phyloP scores from a whole-genome alignment of 768 basidiomycete genomes.

The Mycena belliarum region DNA sequence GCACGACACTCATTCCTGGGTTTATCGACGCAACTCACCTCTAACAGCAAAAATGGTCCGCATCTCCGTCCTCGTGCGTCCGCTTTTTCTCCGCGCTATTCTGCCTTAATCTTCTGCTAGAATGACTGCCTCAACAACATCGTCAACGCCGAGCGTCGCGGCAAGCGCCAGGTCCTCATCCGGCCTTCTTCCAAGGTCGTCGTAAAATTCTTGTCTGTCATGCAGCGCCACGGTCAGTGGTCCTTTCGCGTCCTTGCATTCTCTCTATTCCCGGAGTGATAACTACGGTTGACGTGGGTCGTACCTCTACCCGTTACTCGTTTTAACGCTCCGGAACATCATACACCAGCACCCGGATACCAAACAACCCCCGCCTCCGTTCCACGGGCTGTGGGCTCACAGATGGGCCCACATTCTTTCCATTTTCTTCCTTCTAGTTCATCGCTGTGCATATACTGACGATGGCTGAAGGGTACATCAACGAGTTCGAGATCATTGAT shows the following conservation, averaged over 20 bases:
- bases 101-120: conserved; percentile 5
- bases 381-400: conserved; percentile 54
- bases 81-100: conserved; percentile 33
- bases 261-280: conserved; percentile 63
- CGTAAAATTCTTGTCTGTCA: conserved; percentile 95
- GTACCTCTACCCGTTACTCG: conserved; percentile 63
- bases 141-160: conserved; percentile 98
- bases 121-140: conserved; percentile 78
- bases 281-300: conserved; percentile 78
- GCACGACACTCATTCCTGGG: conserved; percentile 86
- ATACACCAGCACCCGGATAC: conserved; percentile 55
- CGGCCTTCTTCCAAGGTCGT: conserved; percentile 97
- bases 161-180: conserved; percentile 98
- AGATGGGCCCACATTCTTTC: conserved; percentile 48
- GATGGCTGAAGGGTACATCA: conserved; percentile 79
- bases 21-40: conserved; percentile 33
- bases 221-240: conserved; percentile 92
- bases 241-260: not conserved
- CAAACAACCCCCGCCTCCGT: conserved; percentile 52
- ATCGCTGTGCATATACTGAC: conserved; percentile 19
- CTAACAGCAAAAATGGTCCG: conserved; percentile 68
- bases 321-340: conserved; percentile 85
- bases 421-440: conserved; percentile 2
- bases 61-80: conserved; percentile 83
- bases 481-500: conserved; percentile 98